Evolutionary conservation across 2,329 filamentous ascomycete species (phyloP).

Genomic region (Plectosphaerella plurivora): DNA sequence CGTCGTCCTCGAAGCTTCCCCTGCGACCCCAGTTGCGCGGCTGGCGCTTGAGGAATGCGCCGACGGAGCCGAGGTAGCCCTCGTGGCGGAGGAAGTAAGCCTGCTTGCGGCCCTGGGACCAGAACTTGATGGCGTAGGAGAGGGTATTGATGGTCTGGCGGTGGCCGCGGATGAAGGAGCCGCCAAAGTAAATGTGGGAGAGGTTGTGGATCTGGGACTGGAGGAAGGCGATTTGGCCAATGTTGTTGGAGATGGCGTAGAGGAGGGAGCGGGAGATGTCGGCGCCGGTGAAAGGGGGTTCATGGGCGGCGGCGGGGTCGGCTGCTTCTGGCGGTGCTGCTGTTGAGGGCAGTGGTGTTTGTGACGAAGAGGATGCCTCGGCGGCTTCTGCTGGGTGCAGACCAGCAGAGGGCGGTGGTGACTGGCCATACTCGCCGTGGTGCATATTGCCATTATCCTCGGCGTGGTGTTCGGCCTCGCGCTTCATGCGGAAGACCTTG

Average conservation of each 20-base stretch:
- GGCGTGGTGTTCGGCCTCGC: conserved; percentile 72
- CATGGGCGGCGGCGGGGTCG: conserved; percentile 16
- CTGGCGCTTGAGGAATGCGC: conserved; percentile 88
- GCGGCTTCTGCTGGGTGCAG: not conserved
- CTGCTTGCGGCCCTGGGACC: conserved; percentile 90
- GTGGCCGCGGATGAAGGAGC: conserved; percentile 93
- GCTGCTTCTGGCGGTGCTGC: conserved; percentile 4
- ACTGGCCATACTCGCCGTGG: conserved; percentile 41
- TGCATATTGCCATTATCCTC: conserved; percentile 63
- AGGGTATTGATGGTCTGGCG: conserved; percentile 97
- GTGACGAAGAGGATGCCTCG: conserved; percentile 11
- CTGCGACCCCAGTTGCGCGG: conserved; percentile 87
- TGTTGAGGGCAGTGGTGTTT: conserved; percentile 10
- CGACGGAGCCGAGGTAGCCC: conserved; percentile 89
- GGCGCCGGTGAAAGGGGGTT: conserved; percentile 63
- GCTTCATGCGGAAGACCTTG: conserved; percentile 92
- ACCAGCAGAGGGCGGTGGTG: conserved; percentile 5
- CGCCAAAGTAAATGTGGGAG: conserved; percentile 94
- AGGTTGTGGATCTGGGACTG: conserved; percentile 92
- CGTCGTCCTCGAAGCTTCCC: conserved; percentile 62
- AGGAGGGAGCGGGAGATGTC: conserved; percentile 89
- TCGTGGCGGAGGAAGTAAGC: conserved; percentile 95
- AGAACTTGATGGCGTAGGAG: conserved; percentile 95
- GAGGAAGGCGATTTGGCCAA: conserved; percentile 96
- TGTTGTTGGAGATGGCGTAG: conserved; percentile 96